These are phyloP conservation scores for Cronartium ribicola DNA, from an alignment of 1,284 basidiomycete species.

Conservation along the genomic window DNA sequence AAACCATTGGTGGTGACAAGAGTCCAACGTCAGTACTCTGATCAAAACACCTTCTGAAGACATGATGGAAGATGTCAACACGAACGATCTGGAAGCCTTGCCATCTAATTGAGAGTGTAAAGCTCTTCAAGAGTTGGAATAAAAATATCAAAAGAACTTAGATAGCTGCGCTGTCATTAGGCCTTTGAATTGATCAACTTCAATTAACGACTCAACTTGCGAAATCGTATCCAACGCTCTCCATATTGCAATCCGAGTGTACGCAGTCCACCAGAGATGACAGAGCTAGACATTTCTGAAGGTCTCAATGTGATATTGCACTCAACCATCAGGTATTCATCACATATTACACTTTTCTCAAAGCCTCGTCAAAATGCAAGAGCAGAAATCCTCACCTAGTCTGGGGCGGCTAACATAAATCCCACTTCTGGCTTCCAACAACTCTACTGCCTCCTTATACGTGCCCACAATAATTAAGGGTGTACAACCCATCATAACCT, in stretches of 20 bases:
- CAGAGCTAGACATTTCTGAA: constrained; percentile 45
- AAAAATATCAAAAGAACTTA: no score
- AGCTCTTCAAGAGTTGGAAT: no score
- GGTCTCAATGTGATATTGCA: background rate
- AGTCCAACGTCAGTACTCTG: background rate
- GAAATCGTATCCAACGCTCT: constrained; percentile 44
- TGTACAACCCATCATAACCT: constrained; percentile 11
- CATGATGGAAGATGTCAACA: no score
- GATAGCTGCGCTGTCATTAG: no score
- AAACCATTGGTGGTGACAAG: background rate
- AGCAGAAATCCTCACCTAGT: background rate
- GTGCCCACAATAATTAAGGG: constrained; percentile 26
- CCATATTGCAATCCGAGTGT: constrained; percentile 45
- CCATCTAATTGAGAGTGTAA: constrained; percentile 34
- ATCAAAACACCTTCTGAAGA: no score
- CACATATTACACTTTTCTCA: background rate
- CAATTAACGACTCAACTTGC: constrained; percentile 38
- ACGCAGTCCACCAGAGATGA: constrained; percentile 45
- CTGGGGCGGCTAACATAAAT: constrained; percentile 24
- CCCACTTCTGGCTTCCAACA: constrained; percentile 25
- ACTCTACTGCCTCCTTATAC: constrained; percentile 6
- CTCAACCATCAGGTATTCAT: constrained; percentile 8
- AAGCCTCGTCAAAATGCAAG: background rate
- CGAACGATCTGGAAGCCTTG: constrained; percentile 27
- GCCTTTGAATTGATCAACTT: no score